phyloP scores from a whole-genome alignment of 2,329 filamentous ascomycete species.

The Exophiala sp. region DNA sequence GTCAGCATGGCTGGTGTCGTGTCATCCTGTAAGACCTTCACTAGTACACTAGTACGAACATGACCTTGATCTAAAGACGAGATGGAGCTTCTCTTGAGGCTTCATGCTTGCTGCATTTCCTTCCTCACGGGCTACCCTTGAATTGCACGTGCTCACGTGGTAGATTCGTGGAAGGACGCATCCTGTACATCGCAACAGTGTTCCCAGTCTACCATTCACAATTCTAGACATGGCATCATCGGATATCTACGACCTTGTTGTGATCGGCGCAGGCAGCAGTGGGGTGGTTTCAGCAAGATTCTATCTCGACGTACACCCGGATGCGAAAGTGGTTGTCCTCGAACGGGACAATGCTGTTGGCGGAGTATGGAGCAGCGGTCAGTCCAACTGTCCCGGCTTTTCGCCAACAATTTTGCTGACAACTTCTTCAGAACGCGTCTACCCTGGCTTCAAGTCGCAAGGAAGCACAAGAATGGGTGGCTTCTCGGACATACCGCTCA shows the following conservation, averaged over 20 bases:
- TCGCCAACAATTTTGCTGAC: not conserved
- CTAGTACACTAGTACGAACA: no score
- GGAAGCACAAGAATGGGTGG: constrained; percentile 70
- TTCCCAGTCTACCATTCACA: no score
- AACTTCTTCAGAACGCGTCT: constrained; percentile 35
- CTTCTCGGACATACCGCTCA: constrained; percentile 63
- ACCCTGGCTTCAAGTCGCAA: constrained; percentile 67
- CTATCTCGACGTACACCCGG: not conserved
- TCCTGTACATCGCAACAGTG: no score
- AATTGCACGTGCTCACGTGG: no score
- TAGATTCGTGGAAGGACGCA: no score
- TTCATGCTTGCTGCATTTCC: no score
- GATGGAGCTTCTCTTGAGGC: no score
- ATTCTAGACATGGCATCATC: not conserved
- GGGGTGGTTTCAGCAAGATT: not conserved
- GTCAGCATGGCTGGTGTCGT: no score
- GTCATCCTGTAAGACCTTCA: no score
- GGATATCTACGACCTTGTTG: not conserved
- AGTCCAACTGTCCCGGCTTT: not conserved
- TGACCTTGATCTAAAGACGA: no score
- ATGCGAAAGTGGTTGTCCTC: not conserved
- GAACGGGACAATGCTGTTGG: not conserved
- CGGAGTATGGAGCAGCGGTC: not conserved
- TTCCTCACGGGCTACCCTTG: no score
- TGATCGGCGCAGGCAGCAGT: not conserved